Evolutionary conservation across 805 yeast species (phyloP).

Genomic region (Priceomyces haplophilus): DNA sequence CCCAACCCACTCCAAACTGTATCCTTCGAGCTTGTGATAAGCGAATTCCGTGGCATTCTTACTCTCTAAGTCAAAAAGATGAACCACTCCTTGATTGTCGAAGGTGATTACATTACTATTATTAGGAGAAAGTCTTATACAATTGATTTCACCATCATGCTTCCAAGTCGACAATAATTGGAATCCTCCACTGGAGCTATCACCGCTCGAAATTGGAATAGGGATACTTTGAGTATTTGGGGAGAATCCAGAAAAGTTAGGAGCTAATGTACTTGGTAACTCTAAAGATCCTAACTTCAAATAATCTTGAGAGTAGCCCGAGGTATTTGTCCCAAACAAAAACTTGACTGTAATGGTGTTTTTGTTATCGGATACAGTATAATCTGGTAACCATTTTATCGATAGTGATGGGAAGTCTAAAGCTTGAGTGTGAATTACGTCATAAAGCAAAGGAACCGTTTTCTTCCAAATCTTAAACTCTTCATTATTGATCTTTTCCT

Average conservation of each 20-base stretch:
- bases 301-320: slow-evolving; percentile 39
- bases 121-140: slow-evolving; percentile 52
- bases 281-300: slow-evolving; percentile 44
- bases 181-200: slow-evolving; percentile 39
- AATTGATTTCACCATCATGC: slow-evolving; percentile 67
- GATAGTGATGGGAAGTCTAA: slow-evolving; percentile 70
- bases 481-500: slow-evolving; percentile 67
- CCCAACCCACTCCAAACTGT: slow-evolving; percentile 66
- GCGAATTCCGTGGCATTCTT: slow-evolving; percentile 31
- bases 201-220: slow-evolving; percentile 18
- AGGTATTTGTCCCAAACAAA: slow-evolving; percentile 48
- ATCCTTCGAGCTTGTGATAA: slow-evolving; percentile 65
- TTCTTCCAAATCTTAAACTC: slow-evolving; percentile 82
- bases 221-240: slow-evolving; percentile 23
- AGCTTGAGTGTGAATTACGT: slow-evolving; percentile 65
- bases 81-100: slow-evolving; percentile 50
- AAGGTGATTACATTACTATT: slow-evolving; percentile 52
- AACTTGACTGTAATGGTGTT: slow-evolving; percentile 36
- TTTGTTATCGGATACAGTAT: slow-evolving; percentile 25
- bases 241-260: slow-evolving; percentile 26
- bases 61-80: slow-evolving; percentile 36
- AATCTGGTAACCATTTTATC: slow-evolving; percentile 62
- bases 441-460: slow-evolving; percentile 74
- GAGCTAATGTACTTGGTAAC: slow-evolving; percentile 50
- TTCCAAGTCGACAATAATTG: slow-evolving; percentile 48